Evolutionary conservation across 768 basidiomycete species (phyloP).

Genomic region (Suillus ampliporus): DNA sequence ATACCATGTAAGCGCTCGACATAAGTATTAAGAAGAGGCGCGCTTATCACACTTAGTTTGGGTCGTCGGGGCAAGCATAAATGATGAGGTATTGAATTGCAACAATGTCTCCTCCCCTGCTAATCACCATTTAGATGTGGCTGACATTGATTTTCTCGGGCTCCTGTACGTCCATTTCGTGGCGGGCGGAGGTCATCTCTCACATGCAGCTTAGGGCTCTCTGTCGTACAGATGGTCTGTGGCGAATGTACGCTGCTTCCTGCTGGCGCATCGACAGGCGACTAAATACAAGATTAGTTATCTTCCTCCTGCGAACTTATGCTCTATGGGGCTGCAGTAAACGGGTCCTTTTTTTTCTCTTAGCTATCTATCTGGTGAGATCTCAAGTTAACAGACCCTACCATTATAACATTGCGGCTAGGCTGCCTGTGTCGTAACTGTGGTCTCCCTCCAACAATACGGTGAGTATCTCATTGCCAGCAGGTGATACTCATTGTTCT

Average conservation of each 20-base stretch:
- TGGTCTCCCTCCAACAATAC: neutral
- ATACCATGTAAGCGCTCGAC: neutral
- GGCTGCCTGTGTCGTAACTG: neutral
- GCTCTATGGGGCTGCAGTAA: constrained; percentile 4
- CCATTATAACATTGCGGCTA: neutral
- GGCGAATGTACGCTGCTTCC: neutral
- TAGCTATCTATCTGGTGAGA: neutral
- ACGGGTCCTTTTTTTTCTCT: neutral
- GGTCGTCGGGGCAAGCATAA: neutral
- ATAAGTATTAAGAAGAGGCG: no score
- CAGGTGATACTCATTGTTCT: neutral
- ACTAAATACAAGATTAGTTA: neutral
- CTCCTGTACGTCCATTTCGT: neutral
- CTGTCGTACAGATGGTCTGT: neutral
- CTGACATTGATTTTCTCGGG: neutral
- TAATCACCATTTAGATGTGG: neutral
- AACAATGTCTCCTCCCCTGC: neutral
- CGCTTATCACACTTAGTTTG: neutral
- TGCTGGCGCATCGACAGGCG: neutral
- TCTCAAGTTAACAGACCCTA: neutral
- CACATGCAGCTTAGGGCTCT: constrained; percentile 2
- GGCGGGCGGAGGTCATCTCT: neutral
- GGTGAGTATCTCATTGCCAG: neutral
- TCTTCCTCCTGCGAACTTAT: neutral
- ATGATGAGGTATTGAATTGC: neutral